Evolutionary conservation across 2,329 filamentous ascomycete genomes (phyloP).

Genomic region (Mycosphaerella sp.): DNA sequence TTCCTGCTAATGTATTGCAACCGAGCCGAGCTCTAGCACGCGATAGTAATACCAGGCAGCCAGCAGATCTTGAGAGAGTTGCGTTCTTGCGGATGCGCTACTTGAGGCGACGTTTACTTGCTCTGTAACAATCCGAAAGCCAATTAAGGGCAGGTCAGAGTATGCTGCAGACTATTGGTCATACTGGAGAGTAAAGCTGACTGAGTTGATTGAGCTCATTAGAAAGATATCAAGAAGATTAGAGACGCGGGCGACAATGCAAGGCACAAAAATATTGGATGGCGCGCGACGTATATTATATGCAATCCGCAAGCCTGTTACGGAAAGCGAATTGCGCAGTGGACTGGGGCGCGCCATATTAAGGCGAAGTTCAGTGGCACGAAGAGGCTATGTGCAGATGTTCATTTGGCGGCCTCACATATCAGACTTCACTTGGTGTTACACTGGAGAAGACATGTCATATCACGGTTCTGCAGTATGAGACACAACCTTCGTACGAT

Average conservation of each 20-base stretch:
- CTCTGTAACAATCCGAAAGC: not conserved
- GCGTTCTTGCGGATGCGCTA: not conserved
- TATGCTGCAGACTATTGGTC: not conserved
- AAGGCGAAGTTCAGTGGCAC: constrained; percentile 4
- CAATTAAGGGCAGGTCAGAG: not conserved
- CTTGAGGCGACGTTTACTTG: not conserved
- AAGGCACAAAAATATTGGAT: not conserved
- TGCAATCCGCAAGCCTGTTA: not conserved
- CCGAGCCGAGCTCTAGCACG: not conserved
- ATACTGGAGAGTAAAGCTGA: not conserved
- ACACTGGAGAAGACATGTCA: not conserved
- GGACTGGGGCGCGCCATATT: not conserved
- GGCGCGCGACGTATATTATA: not conserved
- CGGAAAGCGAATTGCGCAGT: not conserved
- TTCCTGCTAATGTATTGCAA: too few species aligned
- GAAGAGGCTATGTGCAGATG: constrained; percentile 4
- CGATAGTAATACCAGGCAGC: not conserved
- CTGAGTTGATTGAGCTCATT: not conserved
- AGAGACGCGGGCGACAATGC: not conserved
- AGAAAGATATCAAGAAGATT: not conserved
- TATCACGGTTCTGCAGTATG: not conserved
- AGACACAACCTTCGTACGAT: not conserved
- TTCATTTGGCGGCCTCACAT: not conserved
- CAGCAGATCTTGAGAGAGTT: not conserved
- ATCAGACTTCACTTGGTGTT: not conserved